A percentile compares a stretch with the other conserved stretches of the same genome.
These are phyloP conservation scores for Pseudognaphalium luteoalbum DNA, from an alignment of 129 eudicot species.

Conservation along the genomic window DNA sequence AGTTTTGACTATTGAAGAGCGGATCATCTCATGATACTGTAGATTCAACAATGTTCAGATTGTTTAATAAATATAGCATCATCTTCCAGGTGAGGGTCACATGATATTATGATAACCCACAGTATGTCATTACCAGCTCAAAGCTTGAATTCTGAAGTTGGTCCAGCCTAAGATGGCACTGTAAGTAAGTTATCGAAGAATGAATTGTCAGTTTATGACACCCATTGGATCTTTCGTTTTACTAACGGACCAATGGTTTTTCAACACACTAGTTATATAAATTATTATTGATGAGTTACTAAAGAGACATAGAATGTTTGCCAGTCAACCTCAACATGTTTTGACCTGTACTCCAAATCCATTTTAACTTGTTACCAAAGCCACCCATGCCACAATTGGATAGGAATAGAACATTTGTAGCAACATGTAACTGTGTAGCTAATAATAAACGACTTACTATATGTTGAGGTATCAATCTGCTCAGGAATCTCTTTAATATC, in stretches of 20 bases:
- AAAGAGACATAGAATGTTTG: not conserved
- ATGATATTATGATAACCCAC: not conserved
- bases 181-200: slow-evolving; percentile 12
- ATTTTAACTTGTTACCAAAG: not conserved
- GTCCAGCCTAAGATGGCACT: slow-evolving; percentile 37
- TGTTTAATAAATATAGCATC: slow-evolving; percentile 11
- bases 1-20: not conserved
- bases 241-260: not conserved
- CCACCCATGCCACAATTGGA: not conserved
- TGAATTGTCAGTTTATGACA: not conserved
- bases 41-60: slow-evolving; percentile 13
- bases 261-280: not conserved
- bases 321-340: not conserved
- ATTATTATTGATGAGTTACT: too few relatives aligned
- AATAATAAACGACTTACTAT: slow-evolving; percentile 51
- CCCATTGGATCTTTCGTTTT: not conserved
- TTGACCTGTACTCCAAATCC: not conserved
- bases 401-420: not conserved
- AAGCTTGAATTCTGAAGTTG: not conserved
- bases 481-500: slow-evolving; percentile 96
- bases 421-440: not conserved
- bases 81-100: slow-evolving; percentile 12
- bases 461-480: slow-evolving; percentile 93
- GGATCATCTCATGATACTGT: slow-evolving; percentile 19
- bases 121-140: not conserved